Conservation (phyloP, 2,329 filamentous ascomycete species). For the Onygenales sp. region DNA sequence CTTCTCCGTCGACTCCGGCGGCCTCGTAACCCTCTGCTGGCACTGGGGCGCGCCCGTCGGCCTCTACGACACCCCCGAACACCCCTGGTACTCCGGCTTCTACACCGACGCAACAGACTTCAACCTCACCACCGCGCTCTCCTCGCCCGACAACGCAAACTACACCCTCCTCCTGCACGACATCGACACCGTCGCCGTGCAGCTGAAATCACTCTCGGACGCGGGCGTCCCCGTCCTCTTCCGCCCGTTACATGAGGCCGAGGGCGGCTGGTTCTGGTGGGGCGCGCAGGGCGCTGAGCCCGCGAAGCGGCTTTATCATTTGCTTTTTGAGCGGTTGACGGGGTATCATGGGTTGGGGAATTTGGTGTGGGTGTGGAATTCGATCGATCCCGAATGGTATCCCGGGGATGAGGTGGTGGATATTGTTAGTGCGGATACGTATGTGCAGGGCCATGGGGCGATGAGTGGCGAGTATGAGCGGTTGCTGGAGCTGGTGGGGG, state of each 20-base stretch:
- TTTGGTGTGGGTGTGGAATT: constrained; percentile 45
- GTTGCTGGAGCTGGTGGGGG: constrained; percentile 32
- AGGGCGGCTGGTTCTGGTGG: constrained; percentile 47
- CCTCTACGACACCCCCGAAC: constrained; percentile 37
- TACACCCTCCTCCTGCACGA: constrained; percentile 51
- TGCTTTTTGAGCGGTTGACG: constrained; percentile 38
- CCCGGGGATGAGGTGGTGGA: constrained; percentile 39
- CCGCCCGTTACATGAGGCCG: constrained; percentile 42
- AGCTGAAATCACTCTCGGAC: constrained; percentile 23
- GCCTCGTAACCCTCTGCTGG: constrained; percentile 41
- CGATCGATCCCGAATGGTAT: constrained; percentile 37
- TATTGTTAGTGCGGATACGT: constrained; percentile 39
- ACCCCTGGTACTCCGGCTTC: constrained; percentile 42
- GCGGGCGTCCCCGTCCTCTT: constrained; percentile 40
- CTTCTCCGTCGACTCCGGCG: constrained; percentile 30
- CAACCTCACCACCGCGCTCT: constrained; percentile 39
- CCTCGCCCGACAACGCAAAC: constrained; percentile 47
- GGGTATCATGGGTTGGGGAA: constrained; percentile 38
- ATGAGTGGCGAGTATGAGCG: constrained; percentile 37
- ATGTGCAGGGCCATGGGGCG: constrained; percentile 36
- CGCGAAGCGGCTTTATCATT: constrained; percentile 34
- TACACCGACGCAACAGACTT: constrained; percentile 39
- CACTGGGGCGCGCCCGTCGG: constrained; percentile 41
- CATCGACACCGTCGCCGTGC: constrained; percentile 43
- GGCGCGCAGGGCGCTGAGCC: constrained; percentile 39